Conservation (phyloP, 495 filamentous ascomycete species). For the Ramalina intermedia region DNA sequence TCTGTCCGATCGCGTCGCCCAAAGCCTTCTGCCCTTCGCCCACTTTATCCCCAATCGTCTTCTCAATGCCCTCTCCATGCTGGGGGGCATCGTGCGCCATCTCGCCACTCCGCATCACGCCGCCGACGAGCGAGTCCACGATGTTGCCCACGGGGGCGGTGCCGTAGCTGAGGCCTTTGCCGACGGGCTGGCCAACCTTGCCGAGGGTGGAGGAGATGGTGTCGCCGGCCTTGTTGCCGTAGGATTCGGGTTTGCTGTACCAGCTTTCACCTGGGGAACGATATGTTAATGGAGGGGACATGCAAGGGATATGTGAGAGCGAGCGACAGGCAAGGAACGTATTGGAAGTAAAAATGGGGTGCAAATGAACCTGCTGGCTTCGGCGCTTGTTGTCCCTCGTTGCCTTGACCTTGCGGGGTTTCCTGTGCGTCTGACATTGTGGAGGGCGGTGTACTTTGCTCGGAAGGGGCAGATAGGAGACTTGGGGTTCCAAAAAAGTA, state of each 20-base stretch:
- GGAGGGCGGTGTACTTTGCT: too few relatives aligned
- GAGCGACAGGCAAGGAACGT: background rate
- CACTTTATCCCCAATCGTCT: constrained; percentile 9
- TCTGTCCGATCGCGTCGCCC: background rate
- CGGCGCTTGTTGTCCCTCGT: background rate
- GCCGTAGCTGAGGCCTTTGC: constrained; percentile 14
- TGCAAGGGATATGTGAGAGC: too few relatives aligned
- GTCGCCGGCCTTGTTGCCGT: constrained; percentile 10
- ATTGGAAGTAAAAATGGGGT: background rate
- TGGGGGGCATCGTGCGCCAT: constrained; percentile 4
- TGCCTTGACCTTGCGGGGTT: too few relatives aligned
- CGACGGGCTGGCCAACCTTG: constrained; percentile 14
- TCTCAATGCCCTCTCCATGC: constrained; percentile 4
- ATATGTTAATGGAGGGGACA: too few relatives aligned
- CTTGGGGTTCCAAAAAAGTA: background rate
- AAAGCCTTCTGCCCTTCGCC: constrained; percentile 13
- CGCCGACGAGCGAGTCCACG: constrained; percentile 15
- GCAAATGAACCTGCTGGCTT: constrained; percentile 2
- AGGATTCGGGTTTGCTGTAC: constrained; percentile 5
- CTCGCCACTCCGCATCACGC: constrained; percentile 10
- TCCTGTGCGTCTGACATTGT: too few relatives aligned
- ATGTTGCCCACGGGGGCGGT: constrained; percentile 12
- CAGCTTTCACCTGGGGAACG: background rate
- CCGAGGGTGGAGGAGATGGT: constrained; percentile 13
- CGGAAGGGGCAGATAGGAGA: too few relatives aligned